Conservation (phyloP, 2,329 filamentous ascomycete genomes). For the Neobulgaria alba region DNA sequence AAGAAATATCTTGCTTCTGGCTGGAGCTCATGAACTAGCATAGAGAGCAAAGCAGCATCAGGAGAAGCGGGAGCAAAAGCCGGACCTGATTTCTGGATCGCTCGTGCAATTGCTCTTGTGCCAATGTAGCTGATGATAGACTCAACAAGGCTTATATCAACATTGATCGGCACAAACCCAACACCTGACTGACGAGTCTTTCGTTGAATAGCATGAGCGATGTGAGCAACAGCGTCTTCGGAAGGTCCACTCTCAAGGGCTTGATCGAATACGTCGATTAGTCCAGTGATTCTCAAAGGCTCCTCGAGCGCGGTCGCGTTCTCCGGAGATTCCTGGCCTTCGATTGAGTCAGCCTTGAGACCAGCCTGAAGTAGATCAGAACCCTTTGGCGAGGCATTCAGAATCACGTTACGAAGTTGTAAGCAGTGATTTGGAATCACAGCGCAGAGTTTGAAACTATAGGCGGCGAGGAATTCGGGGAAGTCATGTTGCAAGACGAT, state of each 20-base stretch:
- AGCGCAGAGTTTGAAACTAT: constrained; percentile 74
- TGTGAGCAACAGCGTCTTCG: constrained; percentile 65
- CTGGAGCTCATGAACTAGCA: constrained; percentile 65
- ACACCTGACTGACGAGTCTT: constrained; percentile 52
- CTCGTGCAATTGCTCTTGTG: constrained; percentile 56
- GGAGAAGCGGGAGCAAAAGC: constrained; percentile 57
- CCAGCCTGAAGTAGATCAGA: constrained; percentile 65
- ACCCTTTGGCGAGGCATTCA: constrained; percentile 71
- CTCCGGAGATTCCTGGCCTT: constrained; percentile 59
- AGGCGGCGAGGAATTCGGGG: constrained; percentile 83
- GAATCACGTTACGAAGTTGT: constrained; percentile 80
- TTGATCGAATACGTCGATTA: constrained; percentile 52
- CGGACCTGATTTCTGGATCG: constrained; percentile 48
- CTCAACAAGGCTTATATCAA: constrained; percentile 66
- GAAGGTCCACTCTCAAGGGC: constrained; percentile 53
- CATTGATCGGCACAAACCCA: constrained; percentile 57
- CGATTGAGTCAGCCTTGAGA: constrained; percentile 67
- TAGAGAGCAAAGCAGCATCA: constrained; percentile 65
- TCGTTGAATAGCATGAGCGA: constrained; percentile 62
- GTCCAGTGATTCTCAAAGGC: constrained; percentile 43
- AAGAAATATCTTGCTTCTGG: constrained; percentile 80
- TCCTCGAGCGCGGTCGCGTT: constrained; percentile 51
- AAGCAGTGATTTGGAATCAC: constrained; percentile 75
- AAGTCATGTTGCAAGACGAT: constrained; percentile 88
- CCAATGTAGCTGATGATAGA: constrained; percentile 79